A percentile compares a stretch with the other conserved stretches of the same genome.
phyloP scores from a whole-genome alignment of 2,329 filamentous ascomycete genomes.

The Sporothrix brunneoviolacea region DNA sequence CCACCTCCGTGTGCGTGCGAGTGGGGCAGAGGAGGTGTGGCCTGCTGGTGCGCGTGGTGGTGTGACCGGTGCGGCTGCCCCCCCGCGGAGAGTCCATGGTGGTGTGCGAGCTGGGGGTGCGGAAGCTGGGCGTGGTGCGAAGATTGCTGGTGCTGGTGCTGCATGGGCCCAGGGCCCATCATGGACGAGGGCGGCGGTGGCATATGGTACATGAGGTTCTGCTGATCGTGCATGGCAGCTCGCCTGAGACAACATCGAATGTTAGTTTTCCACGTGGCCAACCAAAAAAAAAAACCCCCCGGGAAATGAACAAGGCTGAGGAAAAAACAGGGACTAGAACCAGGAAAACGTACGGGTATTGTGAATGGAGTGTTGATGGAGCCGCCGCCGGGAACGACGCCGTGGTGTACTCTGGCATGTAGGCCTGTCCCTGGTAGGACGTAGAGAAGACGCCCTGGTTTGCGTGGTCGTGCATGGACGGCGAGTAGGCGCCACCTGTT shows the following conservation, averaged over 20 bases:
- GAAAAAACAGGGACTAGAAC: neutral
- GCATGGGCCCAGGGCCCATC: slow-evolving; percentile 6
- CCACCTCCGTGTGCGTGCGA: too few relatives aligned
- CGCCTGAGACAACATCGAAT: neutral
- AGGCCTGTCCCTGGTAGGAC: slow-evolving; percentile 29
- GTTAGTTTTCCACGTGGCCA: neutral
- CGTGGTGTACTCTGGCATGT: slow-evolving; percentile 27
- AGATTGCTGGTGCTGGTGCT: slow-evolving; percentile 10
- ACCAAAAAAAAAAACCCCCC: neutral
- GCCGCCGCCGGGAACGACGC: slow-evolving; percentile 21
- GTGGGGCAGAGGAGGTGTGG: slow-evolving; percentile 10
- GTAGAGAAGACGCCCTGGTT: slow-evolving; percentile 25
- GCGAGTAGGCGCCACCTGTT: slow-evolving; percentile 11
- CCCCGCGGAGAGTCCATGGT: slow-evolving; percentile 19
- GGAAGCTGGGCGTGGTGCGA: slow-evolving; percentile 8
- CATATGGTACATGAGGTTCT: slow-evolving; percentile 26
- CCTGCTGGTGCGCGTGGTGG: slow-evolving; percentile 6
- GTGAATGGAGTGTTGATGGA: slow-evolving; percentile 23
- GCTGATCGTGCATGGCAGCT: slow-evolving; percentile 12
- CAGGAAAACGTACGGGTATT: slow-evolving; percentile 28
- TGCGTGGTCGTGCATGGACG: slow-evolving; percentile 21
- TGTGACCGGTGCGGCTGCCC: slow-evolving; percentile 9
- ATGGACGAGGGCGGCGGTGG: slow-evolving; percentile 16
- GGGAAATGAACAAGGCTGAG: neutral
- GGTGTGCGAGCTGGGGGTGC: neutral